Base-by-base conservation (phyloP, 129 eudicot species). In the sunflower (Helianthus annuus) region DNA sequence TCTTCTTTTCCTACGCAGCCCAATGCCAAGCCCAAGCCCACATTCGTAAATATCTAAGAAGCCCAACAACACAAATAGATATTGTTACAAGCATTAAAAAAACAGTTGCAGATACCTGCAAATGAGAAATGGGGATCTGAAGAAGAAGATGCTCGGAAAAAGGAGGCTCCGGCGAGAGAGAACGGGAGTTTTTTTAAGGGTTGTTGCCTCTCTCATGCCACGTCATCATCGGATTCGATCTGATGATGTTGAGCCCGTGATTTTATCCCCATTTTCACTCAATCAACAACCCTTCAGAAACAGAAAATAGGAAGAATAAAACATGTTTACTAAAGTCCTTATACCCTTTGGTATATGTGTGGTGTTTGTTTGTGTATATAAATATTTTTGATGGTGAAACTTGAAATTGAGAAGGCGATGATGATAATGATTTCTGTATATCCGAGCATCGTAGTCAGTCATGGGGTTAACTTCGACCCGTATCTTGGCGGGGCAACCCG, bases 141-240 rank as follows among this genome's bases (percentile, higher is more conserved):
- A 64, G 7, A 59, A 12, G 27, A 64, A 15, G 69, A 64, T 64
- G 69, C 53, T 64, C 52, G 69, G 11, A 5, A 4, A 38, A 64
- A 8, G 4, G 69, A 64, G 69, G 69, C 69, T 64, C 69, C 52
- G 69, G 69, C 69, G 69, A 40, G 69, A 64, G 69, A 64, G 69
- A 5, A n/a, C 4, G 69, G 69, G 69, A 64, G 52, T 64, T 42
- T n/a, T 34, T 40, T 40, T 38, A 64, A 64, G 69, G 69, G 69
- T 40, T 7, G 69, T 64, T 64, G 69, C 69, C 52, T 32, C 52
- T 64, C 69, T 64, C 69, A 15, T 40, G 69, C 29, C 66, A 53
- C 59, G 8, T 2, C 59, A 53, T 53, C 11, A 7, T 51, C 56
- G 7, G 56, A 49, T 49, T 1, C 16, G 15, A 49, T 12, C 56